Evolutionary conservation across 306 rosid genomes (phyloP).

Genomic region (Pterocarpus santalinus): DNA sequence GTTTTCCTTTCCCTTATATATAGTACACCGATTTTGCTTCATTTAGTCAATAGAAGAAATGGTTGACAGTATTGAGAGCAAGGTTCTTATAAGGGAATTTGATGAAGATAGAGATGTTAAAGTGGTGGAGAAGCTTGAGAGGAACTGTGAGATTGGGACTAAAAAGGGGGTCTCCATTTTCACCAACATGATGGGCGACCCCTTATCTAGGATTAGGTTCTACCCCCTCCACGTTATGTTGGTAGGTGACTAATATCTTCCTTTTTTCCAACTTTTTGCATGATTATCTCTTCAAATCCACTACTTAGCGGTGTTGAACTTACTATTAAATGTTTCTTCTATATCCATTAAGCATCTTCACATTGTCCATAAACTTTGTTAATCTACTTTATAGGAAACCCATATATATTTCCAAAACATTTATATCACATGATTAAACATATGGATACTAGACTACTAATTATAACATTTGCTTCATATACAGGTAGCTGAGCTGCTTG

Average conservation of each 20-base stretch:
- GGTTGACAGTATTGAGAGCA: constrained; percentile 59
- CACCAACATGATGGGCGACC: constrained; percentile 71
- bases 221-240: constrained; percentile 76
- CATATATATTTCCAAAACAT: constrained; percentile 29
- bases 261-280: neutral
- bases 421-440: neutral
- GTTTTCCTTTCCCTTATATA: constrained; percentile 36
- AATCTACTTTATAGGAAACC: constrained; percentile 17
- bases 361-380: constrained; percentile 30
- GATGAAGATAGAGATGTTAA: constrained; percentile 69
- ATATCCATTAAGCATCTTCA: constrained; percentile 34
- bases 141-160: constrained; percentile 77
- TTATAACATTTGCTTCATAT: constrained; percentile 8
- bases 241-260: constrained; percentile 58
- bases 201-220: constrained; percentile 80
- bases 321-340: constrained; percentile 9
- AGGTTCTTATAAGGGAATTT: constrained; percentile 70
- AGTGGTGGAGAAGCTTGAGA: constrained; percentile 84
- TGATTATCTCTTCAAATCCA: constrained; percentile 42
- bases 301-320: constrained; percentile 15
- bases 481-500: constrained; percentile 76
- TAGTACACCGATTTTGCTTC: constrained; percentile 43
- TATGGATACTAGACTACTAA: neutral
- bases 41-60: constrained; percentile 48
- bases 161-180: constrained; percentile 74